Evolutionary conservation across 176 grass and related monocot genomes (phyloP).

Genomic region (Rhynchospora pubera): DNA sequence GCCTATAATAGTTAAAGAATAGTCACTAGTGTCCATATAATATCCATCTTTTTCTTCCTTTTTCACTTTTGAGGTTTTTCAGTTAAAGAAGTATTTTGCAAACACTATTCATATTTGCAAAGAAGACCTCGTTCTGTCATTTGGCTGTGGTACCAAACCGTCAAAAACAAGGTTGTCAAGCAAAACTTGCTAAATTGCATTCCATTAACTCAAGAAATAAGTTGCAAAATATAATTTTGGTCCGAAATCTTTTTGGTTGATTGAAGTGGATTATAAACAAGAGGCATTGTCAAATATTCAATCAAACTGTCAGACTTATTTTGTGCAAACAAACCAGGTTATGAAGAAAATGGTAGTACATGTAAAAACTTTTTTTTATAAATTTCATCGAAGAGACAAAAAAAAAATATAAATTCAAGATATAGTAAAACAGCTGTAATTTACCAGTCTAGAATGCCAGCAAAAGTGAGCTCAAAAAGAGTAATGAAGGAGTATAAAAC

Average conservation of each 20-base stretch:
- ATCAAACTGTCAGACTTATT: not conserved
- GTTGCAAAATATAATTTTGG: too few relatives aligned
- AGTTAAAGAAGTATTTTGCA: not conserved
- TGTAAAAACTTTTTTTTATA: too few relatives aligned
- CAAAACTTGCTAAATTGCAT: not conserved
- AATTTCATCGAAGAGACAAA: too few relatives aligned
- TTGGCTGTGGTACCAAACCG: not conserved
- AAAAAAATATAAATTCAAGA: not conserved
- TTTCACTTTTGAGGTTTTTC: too few relatives aligned
- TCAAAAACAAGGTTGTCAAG: not conserved
- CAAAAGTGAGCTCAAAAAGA: conserved; percentile 93
- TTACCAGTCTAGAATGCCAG: conserved; percentile 77
- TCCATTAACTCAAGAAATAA: not conserved
- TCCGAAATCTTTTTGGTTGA: not conserved
- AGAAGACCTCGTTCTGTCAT: too few relatives aligned
- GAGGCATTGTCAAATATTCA: not conserved
- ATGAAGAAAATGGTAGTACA: too few relatives aligned
- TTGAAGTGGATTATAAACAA: not conserved
- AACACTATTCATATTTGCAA: not conserved
- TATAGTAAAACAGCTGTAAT: not conserved
- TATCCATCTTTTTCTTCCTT: not conserved
- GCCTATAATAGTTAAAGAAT: conserved; percentile 34
- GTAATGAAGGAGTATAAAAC: conserved; percentile 97
- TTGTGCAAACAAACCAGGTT: not conserved
- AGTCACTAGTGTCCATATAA: not conserved